These are phyloP conservation scores for Tricholoma sp. DNA, from an alignment of 768 basidiomycete species.

Conservation along the genomic window DNA sequence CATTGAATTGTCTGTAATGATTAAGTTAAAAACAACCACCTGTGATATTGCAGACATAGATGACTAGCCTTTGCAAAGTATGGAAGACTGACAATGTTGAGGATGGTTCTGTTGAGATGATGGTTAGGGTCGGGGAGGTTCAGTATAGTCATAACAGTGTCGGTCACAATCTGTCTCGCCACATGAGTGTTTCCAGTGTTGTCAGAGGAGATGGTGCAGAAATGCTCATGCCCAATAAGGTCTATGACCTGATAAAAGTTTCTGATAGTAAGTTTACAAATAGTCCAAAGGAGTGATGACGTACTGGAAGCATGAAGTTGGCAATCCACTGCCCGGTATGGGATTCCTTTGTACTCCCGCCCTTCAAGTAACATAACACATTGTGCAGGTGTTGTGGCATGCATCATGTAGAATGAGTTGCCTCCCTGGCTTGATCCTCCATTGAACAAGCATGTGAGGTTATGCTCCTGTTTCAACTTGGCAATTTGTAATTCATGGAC, in stretches of 20 bases:
- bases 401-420: background rate
- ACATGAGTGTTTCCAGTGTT: background rate
- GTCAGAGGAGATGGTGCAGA: background rate
- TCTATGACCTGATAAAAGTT: background rate
- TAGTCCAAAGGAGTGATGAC: background rate
- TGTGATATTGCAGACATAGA: background rate
- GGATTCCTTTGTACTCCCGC: background rate
- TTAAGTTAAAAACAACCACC: background rate
- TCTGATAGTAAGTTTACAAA: too few relatives aligned
- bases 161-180: background rate
- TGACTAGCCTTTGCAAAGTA: background rate
- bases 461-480: background rate
- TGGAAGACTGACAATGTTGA: background rate
- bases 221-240: background rate
- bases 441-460: background rate
- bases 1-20: background rate
- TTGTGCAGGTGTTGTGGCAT: background rate
- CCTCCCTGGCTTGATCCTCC: background rate
- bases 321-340: background rate
- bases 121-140: background rate
- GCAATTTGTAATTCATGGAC: background rate
- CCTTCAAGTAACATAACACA: background rate
- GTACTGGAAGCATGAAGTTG: background rate
- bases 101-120: background rate
- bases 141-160: background rate